These are phyloP conservation scores for Boletus subcaerulescens DNA, from an alignment of 768 basidiomycete genomes.

Conservation along the genomic window DNA sequence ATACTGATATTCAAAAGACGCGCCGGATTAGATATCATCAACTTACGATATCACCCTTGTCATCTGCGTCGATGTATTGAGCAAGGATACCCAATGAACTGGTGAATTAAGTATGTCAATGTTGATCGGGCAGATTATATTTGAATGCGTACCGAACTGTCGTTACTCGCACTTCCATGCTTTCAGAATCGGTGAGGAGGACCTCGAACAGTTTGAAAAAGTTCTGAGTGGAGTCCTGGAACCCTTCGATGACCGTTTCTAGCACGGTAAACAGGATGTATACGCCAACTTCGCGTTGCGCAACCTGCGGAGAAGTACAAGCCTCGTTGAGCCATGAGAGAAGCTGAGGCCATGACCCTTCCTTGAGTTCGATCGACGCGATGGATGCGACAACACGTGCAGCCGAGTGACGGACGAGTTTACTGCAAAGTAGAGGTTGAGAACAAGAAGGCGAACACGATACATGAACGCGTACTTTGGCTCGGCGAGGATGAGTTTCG, in stretches of 20 bases:
- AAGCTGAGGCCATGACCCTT: conserved; percentile 80
- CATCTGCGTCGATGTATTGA: conserved; percentile 85
- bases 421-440: conserved; percentile 42
- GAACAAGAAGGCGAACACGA: background rate
- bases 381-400: conserved; percentile 93
- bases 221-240: conserved; percentile 68
- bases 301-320: conserved; percentile 60
- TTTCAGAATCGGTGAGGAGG: conserved; percentile 79
- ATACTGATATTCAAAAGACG: conserved; percentile 1
- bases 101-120: conserved; percentile 3
- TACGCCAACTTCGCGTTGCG: conserved; percentile 88
- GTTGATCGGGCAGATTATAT: background rate
- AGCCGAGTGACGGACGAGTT: conserved; percentile 88
- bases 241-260: conserved; percentile 88
- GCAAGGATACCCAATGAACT: conserved; percentile 91
- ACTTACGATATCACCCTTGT: conserved; percentile 83
- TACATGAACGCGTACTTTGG: conserved; percentile 52
- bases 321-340: conserved; percentile 84
- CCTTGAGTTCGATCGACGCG: conserved; percentile 81
- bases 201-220: conserved; percentile 79
- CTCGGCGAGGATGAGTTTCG: conserved; percentile 75
- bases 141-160: conserved; percentile 62
- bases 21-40: background rate
- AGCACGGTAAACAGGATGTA: conserved; percentile 89
- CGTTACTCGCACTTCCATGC: conserved; percentile 85